Base-by-base conservation (phyloP, 192 early-diverging fungal species). In the Backusella tuberculispora region DNA sequence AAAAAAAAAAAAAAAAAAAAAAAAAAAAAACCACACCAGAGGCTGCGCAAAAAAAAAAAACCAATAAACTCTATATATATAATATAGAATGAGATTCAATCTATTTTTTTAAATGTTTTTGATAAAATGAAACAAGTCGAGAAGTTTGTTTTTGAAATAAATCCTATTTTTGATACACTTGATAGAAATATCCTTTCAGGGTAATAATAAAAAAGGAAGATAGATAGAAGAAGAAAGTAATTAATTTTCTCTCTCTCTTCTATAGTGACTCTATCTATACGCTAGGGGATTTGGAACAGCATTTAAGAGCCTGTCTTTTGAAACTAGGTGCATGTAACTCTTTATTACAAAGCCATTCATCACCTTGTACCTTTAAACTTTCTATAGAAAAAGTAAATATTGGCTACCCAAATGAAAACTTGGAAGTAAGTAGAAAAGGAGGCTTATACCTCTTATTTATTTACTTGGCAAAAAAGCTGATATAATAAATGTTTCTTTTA, bases 281-380 rank as follows among this genome's bases (percentile, higher is more conserved):
- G 4, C 53, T 60, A 26, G 53, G 53, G 9, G 53, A 60, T 60
- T 24, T 60, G 24, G 53, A 60, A 21, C 53, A 60, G 19, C 53
- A 60, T n/a, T 26, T 60, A 24, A 60, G 53, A 60, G 53, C 53
- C 4, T 60, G 53, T 26, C 21, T 60, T 24, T 60, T 60, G 8
- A 60, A 60, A 60, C 53, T 60, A 60, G 53, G 53, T 13, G 24
- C 53, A 24, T 60, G 53, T 12, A 24, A 60, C 24, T 60, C 53
- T 4, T 0, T 60, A 24, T 26, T 60, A 60, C 21, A 26, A 24
- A 13, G 5, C 21, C 21, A 60, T 26, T 12, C 9, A 60, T 60
- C 53, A 24, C 53, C 53, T 26, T 60, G 53, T 60, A 60, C 21
- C 2, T 60, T 60, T 60, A 60, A 13, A 8, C 53, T 60, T 3